Percentiles rank a stretch among this genome's conserved stretches.
These are phyloP conservation scores for Cardiospermum halicacabum DNA, from an alignment of 345 rosid species.

Conservation along the genomic window DNA sequence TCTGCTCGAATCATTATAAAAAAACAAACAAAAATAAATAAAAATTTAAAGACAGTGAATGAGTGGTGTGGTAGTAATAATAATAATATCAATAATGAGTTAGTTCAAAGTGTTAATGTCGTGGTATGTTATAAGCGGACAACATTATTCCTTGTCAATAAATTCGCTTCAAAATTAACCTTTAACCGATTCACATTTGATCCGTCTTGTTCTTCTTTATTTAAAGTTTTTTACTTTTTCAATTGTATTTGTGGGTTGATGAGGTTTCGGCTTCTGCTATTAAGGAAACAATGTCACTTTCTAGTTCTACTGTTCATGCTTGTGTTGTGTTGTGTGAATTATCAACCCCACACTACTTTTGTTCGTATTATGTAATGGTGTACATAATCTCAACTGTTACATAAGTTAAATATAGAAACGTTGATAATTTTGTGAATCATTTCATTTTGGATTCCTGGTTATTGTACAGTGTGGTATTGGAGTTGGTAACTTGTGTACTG, in stretches of 20 bases:
- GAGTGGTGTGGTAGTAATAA: background rate
- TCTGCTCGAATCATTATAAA: background rate
- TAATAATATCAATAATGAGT: background rate
- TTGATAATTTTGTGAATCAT: too few relatives aligned
- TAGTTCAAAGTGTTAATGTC: background rate
- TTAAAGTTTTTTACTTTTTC: background rate
- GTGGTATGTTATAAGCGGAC: conserved; percentile 7
- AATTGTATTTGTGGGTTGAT: conserved; percentile 1
- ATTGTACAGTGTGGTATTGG: too few relatives aligned
- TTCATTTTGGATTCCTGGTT: too few relatives aligned
- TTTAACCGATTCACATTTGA: conserved; percentile 3
- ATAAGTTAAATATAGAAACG: too few relatives aligned
- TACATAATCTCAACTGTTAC: too few relatives aligned
- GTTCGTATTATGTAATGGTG: too few relatives aligned
- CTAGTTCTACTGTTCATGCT: too few relatives aligned
- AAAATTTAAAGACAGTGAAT: background rate
- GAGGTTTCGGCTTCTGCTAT: background rate
- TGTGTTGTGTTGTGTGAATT: too few relatives aligned
- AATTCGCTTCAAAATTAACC: conserved; percentile 17
- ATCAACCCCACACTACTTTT: too few relatives aligned
- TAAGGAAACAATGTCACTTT: too few relatives aligned
- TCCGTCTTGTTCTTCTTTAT: background rate
- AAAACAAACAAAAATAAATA: background rate
- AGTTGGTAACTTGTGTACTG: too few relatives aligned
- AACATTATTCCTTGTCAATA: background rate